Evolutionary conservation across 768 basidiomycete species (phyloP), one percentile per base, ranked within the genome.

Genomic region (Amanita subjunquillea): DNA sequence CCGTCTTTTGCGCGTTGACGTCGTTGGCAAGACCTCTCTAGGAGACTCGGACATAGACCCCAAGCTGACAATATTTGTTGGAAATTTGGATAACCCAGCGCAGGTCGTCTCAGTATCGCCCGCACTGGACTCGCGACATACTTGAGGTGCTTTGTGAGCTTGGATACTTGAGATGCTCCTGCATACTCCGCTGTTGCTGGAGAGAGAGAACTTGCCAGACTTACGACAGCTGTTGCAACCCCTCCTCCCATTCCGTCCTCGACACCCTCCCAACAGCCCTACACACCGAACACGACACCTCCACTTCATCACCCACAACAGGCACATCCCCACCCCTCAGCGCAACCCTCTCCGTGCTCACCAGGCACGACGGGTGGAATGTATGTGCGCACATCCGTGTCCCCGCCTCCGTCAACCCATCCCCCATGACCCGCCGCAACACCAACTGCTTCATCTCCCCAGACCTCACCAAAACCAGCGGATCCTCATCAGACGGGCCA

Each of bases 11-110:
- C 79, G 93, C 15, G 85, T 94, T 10, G 94, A 97, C 64, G 58
- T 75, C 6, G 78, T 86, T 3, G 29, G 48, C 39, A 41, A 51
- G 49, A 15, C 43, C 58, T 44, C 58, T 56, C 25, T 59, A n/a
- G 58, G 55, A 40, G 60, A 58, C 2, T 54, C 59, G 2, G 60
- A 69, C 13, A 69, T 73, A 0, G 87, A 97, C 62, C 89, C 91
- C 9, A 90, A 88, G 61, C 70, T 80, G 55, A 89, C 85, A 10
- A 63, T 97, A 23, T 98, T 97, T 60, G 85, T 99, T 2, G 95
- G 95, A 4, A 93, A 88, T 59, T 72, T 99, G 54, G 93, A 96
- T 62, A n/a, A n/a, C n/a, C n/a, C n/a, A n/a, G n/a, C n/a, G n/a
- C n/a, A n/a, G n/a, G n/a, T n/a, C n/a, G n/a, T n/a, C n/a, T n/a